Percentiles rank a stretch among this genome's conserved stretches.
Conservation (phyloP, 345 rosid species). For the Dimocarpus longan region DNA sequence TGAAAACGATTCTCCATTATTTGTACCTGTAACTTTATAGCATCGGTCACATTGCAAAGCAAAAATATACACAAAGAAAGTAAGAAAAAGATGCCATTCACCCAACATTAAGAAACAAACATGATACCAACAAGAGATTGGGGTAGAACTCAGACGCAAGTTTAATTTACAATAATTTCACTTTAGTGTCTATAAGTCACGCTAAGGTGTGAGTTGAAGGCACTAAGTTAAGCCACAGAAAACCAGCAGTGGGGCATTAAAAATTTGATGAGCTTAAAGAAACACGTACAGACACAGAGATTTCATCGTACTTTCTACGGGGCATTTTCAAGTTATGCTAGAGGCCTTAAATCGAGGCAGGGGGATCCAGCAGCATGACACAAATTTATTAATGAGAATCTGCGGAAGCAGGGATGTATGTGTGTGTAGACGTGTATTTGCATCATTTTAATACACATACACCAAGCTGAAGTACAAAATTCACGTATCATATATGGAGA, state of each 20-base stretch:
- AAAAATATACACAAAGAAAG: neutral
- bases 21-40: neutral
- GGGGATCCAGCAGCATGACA: neutral
- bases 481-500: conserved; percentile 29
- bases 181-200: neutral
- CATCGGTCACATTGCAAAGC: neutral
- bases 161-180: neutral
- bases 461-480: neutral
- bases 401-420: neutral
- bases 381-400: neutral
- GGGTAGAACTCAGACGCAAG: neutral
- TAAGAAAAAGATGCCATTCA: neutral
- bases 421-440: neutral
- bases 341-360: neutral
- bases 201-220: neutral
- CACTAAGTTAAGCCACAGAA: neutral
- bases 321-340: neutral
- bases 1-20: too few species aligned
- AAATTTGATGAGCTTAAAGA: neutral
- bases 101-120: neutral
- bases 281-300: neutral
- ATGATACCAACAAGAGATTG: neutral
- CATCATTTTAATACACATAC: neutral
- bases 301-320: neutral
- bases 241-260: neutral